These are phyloP conservation scores for Lyophyllum decastes DNA, from an alignment of 768 basidiomycete species.

Conservation along the genomic window DNA sequence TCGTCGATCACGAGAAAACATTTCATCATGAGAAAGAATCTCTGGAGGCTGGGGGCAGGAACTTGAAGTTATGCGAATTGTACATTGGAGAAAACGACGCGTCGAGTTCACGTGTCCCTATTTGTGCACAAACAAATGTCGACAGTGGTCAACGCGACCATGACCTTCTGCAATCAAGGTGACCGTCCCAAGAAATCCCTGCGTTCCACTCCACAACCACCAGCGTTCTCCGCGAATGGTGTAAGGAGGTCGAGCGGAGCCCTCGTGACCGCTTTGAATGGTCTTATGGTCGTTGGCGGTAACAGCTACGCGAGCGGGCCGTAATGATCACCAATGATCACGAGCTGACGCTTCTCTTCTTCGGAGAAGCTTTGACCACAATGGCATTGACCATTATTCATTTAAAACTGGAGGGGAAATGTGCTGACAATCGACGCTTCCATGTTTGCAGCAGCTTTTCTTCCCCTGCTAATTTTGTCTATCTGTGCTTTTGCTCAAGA, in stretches of 20 bases:
- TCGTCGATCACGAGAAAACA: no score
- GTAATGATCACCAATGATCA: constrained; percentile 3
- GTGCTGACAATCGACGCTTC: neutral
- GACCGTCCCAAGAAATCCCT: no score
- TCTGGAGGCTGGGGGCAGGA: no score
- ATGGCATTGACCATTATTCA: neutral
- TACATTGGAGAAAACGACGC: neutral
- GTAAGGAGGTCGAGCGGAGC: neutral
- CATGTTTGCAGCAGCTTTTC: neutral
- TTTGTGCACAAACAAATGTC: neutral
- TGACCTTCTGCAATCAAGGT: no score
- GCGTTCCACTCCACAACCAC: neutral
- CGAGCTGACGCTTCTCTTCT: neutral
- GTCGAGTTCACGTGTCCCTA: neutral
- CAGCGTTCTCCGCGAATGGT: neutral
- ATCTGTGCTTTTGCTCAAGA: neutral
- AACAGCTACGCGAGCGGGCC: neutral
- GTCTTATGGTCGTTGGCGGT: neutral
- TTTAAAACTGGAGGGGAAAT: neutral
- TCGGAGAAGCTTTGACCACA: neutral
- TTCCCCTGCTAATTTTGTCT: neutral
- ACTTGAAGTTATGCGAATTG: no score
- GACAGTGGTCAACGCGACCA: neutral
- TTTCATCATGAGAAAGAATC: no score
- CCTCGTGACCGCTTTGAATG: neutral